Conservation (phyloP, 805 yeast genomes). For the Hanseniaspora taiwanica region DNA sequence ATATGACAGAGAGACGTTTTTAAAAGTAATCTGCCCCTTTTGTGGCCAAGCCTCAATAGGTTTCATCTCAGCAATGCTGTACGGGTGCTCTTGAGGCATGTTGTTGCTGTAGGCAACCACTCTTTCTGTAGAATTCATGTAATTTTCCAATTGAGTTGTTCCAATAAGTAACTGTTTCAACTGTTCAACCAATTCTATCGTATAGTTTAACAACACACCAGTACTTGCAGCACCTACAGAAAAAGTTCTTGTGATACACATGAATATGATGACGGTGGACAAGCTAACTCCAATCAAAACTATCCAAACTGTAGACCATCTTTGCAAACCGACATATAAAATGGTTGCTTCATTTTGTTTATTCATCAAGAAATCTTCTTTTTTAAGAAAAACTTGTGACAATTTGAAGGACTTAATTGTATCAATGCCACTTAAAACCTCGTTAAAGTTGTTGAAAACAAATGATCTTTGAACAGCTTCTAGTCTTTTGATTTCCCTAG, state of each 20-base stretch:
- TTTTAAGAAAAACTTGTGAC: slow-evolving; percentile 31
- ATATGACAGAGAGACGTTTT: slow-evolving; percentile 47
- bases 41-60: slow-evolving; percentile 55
- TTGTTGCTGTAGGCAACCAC: slow-evolving; percentile 50
- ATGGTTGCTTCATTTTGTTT: slow-evolving; percentile 56
- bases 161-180: slow-evolving; percentile 49
- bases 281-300: slow-evolving; percentile 41
- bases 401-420: slow-evolving; percentile 51
- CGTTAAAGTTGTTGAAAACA: slow-evolving; percentile 63
- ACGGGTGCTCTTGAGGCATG: slow-evolving; percentile 57
- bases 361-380: slow-evolving; percentile 37
- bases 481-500: slow-evolving; percentile 64
- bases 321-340: slow-evolving; percentile 49
- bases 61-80: slow-evolving; percentile 26
- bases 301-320: slow-evolving; percentile 57
- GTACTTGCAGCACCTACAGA: slow-evolving; percentile 46
- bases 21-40: slow-evolving; percentile 32
- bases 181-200: slow-evolving; percentile 40
- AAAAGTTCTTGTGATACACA: slow-evolving; percentile 51
- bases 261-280: slow-evolving; percentile 41
- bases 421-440: slow-evolving; percentile 49
- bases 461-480: slow-evolving; percentile 61
- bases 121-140: slow-evolving; percentile 53
- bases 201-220: slow-evolving; percentile 58
- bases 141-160: slow-evolving; percentile 52